These are phyloP conservation scores for Melampsora larici-populina DNA, from an alignment of 1,284 basidiomycete genomes.

Conservation along the genomic window DNA sequence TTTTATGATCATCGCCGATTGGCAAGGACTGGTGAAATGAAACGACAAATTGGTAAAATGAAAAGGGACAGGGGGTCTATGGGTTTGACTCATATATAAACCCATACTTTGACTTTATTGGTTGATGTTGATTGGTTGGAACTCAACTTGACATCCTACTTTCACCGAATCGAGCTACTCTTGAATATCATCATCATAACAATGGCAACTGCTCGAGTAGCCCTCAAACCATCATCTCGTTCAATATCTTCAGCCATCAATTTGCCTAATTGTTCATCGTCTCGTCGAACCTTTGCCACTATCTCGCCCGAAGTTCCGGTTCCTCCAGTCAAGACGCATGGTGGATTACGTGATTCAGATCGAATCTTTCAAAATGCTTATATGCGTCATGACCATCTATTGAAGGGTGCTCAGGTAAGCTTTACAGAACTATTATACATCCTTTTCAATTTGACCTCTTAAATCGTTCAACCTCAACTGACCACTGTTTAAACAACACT, in stretches of 20 bases:
- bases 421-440: too few relatives aligned
- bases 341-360: constrained; percentile 88
- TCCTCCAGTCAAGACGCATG: constrained; percentile 14
- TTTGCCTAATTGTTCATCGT: background rate
- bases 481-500: background rate
- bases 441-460: background rate
- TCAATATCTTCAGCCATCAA: constrained; percentile 18
- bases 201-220: constrained; percentile 46
- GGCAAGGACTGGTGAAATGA: too few relatives aligned
- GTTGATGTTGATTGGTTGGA: too few relatives aligned
- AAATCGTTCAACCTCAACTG: background rate
- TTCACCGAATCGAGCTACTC: too few relatives aligned
- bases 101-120: too few relatives aligned
- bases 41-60: too few relatives aligned
- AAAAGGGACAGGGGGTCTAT: too few relatives aligned
- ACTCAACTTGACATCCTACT: too few relatives aligned
- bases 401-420: constrained; percentile 78
- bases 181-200: background rate
- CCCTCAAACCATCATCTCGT: constrained; percentile 43
- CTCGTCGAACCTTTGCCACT: constrained; percentile 40
- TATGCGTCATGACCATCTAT: constrained; percentile 75
- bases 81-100: too few relatives aligned
- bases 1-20: too few relatives aligned
- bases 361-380: constrained; percentile 65
- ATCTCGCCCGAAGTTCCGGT: constrained; percentile 40